Percentiles rank a stretch among this genome's conserved stretches.
These are phyloP conservation scores for Stereocaulon alpinum DNA, from an alignment of 495 filamentous ascomycete genomes.

Conservation along the genomic window DNA sequence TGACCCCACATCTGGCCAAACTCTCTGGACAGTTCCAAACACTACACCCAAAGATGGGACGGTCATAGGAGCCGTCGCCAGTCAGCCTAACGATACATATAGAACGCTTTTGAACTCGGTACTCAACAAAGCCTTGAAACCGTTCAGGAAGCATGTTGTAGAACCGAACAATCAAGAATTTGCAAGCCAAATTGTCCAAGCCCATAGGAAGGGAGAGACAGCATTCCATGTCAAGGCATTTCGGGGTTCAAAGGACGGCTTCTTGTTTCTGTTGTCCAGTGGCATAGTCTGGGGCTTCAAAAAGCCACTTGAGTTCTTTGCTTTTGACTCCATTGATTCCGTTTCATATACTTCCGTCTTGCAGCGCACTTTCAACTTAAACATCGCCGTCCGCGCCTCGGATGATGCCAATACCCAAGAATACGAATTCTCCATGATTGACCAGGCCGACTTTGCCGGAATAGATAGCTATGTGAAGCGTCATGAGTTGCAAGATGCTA, in stretches of 20 bases:
- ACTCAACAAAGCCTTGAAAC: constrained; percentile 47
- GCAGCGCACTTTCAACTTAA: constrained; percentile 89
- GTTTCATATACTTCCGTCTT: constrained; percentile 85
- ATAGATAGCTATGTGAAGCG: constrained; percentile 78
- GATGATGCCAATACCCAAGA: constrained; percentile 46
- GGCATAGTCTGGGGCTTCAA: constrained; percentile 94
- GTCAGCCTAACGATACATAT: constrained; percentile 47
- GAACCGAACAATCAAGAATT: constrained; percentile 66
- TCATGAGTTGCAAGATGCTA: constrained; percentile 78
- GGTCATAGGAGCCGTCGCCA: constrained; percentile 35
- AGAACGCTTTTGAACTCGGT: constrained; percentile 52
- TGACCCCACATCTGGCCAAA: constrained; percentile 32
- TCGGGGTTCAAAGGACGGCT: constrained; percentile 90
- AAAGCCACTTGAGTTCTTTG: constrained; percentile 82
- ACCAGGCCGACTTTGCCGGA: constrained; percentile 70
- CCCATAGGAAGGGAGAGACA: constrained; percentile 80
- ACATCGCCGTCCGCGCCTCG: constrained; percentile 47
- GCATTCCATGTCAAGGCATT: constrained; percentile 89
- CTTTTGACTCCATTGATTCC: constrained; percentile 65
- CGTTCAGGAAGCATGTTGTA: constrained; percentile 49
- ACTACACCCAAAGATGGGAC: constrained; percentile 56
- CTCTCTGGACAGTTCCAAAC: constrained; percentile 75
- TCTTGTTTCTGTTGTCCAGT: constrained; percentile 73
- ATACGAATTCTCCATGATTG: constrained; percentile 76
- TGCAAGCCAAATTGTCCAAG: constrained; percentile 61